phyloP scores from a whole-genome alignment of 2,329 filamentous ascomycete species.

The Bimuria novae-zelandiae region DNA sequence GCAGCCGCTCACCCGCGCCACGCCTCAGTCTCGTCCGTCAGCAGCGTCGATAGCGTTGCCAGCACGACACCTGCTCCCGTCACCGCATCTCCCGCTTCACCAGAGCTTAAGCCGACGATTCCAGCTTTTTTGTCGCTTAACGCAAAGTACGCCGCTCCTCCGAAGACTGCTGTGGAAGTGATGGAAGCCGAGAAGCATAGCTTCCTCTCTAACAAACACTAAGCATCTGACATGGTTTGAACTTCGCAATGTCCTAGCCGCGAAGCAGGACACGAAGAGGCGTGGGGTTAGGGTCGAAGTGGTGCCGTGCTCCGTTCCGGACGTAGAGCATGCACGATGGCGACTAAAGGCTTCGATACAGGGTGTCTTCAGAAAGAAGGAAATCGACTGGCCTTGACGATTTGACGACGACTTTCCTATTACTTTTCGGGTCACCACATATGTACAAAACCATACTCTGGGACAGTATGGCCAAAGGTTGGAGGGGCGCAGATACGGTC shows the following conservation, averaged over 20 bases:
- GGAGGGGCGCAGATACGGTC: background rate
- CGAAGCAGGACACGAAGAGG: background rate
- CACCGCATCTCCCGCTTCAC: constrained; percentile 28
- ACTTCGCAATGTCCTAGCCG: background rate
- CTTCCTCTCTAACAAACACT: constrained; percentile 42
- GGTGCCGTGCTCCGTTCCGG: background rate
- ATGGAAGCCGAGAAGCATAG: constrained; percentile 25
- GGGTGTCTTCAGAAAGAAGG: background rate
- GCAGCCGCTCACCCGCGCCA: constrained; percentile 25
- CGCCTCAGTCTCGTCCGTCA: constrained; percentile 35
- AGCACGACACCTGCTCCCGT: constrained; percentile 37
- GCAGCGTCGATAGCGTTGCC: constrained; percentile 24
- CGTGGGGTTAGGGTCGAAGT: background rate
- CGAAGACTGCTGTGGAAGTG: constrained; percentile 28
- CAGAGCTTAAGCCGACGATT: constrained; percentile 31
- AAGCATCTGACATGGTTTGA: constrained; percentile 2
- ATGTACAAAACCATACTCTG: constrained; percentile 27
- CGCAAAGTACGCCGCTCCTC: constrained; percentile 34
- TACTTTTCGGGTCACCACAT: constrained; percentile 23
- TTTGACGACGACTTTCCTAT: constrained; percentile 25
- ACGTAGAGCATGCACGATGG: background rate
- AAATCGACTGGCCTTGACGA: constrained; percentile 17
- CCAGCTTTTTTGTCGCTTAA: constrained; percentile 44
- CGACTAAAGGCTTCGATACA: background rate
- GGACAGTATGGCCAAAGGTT: constrained; percentile 17